A percentile compares a stretch with the other conserved stretches of the same genome.
phyloP scores from a whole-genome alignment of 1,139 yeast genomes.

The Saccharomyces pastorianus region DNA sequence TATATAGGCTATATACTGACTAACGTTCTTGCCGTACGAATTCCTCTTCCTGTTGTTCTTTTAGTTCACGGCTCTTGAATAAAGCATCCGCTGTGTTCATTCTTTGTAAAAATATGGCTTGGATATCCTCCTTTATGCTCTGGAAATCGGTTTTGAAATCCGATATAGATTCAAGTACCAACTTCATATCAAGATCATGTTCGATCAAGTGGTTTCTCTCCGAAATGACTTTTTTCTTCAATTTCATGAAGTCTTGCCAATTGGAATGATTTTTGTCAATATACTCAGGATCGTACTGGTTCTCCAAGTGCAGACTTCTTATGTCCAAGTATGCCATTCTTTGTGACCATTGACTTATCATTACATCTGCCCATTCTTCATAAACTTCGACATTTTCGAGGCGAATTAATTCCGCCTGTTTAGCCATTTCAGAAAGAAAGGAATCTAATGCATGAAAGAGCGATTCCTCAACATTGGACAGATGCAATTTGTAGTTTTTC shows the following conservation, averaged over 20 bases:
- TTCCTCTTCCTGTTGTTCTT: not conserved
- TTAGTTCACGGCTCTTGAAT: not conserved
- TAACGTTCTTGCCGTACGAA: not conserved
- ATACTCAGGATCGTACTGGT: slow-evolving; percentile 1
- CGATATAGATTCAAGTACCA: not conserved
- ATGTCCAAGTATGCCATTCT: slow-evolving; percentile 31
- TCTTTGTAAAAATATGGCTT: not conserved
- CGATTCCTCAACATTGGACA: slow-evolving; percentile 1
- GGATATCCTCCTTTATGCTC: not conserved
- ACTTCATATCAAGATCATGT: slow-evolving; percentile 17
- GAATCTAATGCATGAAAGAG: not conserved
- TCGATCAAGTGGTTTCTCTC: slow-evolving; percentile 48
- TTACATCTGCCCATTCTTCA: slow-evolving; percentile 62
- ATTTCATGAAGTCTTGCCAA: slow-evolving; percentile 25
- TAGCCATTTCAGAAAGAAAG: not conserved
- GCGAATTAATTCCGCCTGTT: slow-evolving; percentile 37
- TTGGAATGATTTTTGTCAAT: slow-evolving; percentile 13
- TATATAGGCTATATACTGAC: not conserved
- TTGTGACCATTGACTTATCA: slow-evolving; percentile 47
- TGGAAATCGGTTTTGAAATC: not conserved
- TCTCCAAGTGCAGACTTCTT: not conserved
- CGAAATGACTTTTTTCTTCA: slow-evolving; percentile 21
- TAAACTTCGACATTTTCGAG: slow-evolving; percentile 53
- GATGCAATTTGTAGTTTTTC: slow-evolving; percentile 33
- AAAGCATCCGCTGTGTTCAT: not conserved